phyloP scores from a whole-genome alignment of 2,329 filamentous ascomycete species.

The Ascochyta koolunga region DNA sequence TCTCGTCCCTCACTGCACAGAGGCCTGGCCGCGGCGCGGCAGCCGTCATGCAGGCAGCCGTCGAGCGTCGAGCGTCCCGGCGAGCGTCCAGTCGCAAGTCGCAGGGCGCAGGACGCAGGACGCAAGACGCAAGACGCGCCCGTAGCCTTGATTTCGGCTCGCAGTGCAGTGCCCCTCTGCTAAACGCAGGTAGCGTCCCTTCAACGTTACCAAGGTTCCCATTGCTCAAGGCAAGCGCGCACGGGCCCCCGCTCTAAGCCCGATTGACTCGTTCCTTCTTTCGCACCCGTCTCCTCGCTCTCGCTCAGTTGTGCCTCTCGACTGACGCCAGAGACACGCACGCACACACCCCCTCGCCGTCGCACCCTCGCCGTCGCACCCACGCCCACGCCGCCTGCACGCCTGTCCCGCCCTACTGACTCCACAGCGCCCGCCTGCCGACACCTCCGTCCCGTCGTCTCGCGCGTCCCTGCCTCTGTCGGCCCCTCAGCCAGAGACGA shows the following conservation, averaged over 20 bases:
- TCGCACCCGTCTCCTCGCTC: conserved; percentile 18
- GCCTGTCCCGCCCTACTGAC: conserved; percentile 18
- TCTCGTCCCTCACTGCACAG: no score
- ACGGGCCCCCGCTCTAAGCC: conserved; percentile 22
- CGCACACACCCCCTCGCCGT: conserved; percentile 21
- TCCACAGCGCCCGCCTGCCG: conserved; percentile 24
- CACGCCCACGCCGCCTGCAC: conserved; percentile 18
- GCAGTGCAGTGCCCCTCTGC: conserved; percentile 18
- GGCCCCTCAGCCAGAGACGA: conserved; percentile 26
- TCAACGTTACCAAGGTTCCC: conserved; percentile 16
- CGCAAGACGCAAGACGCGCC: background rate
- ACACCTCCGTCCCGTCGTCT: conserved; percentile 25
- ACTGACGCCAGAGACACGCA: conserved; percentile 29
- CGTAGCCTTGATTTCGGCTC: conserved; percentile 14
- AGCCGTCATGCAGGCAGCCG: conserved; percentile 2
- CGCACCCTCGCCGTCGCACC: conserved; percentile 22
- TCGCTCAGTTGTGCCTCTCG: conserved; percentile 18
- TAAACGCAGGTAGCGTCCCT: conserved; percentile 25
- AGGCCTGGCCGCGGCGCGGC: no score
- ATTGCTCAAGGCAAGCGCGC: conserved; percentile 15
- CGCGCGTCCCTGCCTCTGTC: conserved; percentile 36
- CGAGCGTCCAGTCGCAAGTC: no score
- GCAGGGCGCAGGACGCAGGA: no score
- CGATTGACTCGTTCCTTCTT: conserved; percentile 18
- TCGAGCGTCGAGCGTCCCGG: no score